phyloP scores from a whole-genome alignment of 202 grass and related monocot genomes.

The Dendrocalamus latiflorus region DNA sequence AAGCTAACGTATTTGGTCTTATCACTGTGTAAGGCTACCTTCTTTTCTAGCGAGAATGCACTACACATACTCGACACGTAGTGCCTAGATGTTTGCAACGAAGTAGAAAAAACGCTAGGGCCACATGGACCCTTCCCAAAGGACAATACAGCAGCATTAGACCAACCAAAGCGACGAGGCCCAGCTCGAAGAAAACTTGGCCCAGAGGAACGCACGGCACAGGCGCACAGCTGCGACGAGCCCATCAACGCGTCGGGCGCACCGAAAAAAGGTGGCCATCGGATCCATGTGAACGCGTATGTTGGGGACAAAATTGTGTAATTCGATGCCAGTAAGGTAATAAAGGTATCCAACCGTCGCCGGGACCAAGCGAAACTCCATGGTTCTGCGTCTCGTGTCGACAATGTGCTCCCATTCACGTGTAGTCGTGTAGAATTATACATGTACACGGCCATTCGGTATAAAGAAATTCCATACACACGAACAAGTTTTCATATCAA shows the following conservation, averaged over 20 bases:
- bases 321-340: not conserved
- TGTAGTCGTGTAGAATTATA: no score
- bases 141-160: not conserved
- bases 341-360: not conserved
- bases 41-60: not conserved
- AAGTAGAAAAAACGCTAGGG: not conserved
- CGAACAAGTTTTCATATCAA: not conserved
- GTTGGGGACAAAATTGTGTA: constrained; percentile 19
- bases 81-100: not conserved
- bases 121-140: constrained; percentile 15
- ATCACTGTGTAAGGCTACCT: no score
- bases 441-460: not conserved
- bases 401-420: not conserved
- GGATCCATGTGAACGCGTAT: not conserved
- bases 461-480: not conserved
- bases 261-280: not conserved
- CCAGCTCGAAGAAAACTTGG: not conserved
- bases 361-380: not conserved
- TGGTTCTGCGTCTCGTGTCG: not conserved
- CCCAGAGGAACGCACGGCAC: not conserved
- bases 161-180: not conserved
- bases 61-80: constrained; percentile 21
- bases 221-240: constrained; percentile 1
- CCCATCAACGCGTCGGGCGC: constrained; percentile 14
- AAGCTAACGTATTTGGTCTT: no score